These are phyloP conservation scores for Emmonsia crescens DNA, from an alignment of 2,329 filamentous ascomycete genomes.

Conservation along the genomic window DNA sequence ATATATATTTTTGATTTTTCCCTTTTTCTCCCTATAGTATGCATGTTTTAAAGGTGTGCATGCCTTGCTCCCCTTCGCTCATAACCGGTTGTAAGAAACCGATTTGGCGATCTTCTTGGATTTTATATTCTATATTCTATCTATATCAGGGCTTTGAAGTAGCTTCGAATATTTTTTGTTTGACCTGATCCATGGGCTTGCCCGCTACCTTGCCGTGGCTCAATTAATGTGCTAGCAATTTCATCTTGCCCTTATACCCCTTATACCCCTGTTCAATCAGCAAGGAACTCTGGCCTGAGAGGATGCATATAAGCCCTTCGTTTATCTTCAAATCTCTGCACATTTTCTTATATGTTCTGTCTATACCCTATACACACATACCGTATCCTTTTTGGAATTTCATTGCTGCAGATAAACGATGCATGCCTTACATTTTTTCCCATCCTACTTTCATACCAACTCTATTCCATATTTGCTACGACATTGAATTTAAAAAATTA, in stretches of 20 bases:
- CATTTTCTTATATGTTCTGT: neutral
- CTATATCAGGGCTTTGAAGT: neutral
- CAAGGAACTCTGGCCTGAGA: no score
- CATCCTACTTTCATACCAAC: no score
- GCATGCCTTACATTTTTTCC: no score
- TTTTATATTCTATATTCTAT: no score
- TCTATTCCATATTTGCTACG: no score
- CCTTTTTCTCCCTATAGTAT: neutral
- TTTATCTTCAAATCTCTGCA: neutral
- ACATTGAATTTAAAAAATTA: neutral
- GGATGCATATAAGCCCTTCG: neutral
- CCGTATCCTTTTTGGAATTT: neutral
- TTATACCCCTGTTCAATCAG: neutral
- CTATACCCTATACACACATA: neutral
- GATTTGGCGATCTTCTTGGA: no score
- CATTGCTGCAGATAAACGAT: neutral
- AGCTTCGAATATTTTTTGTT: neutral
- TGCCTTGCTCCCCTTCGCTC: no score
- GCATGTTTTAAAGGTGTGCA: no score
- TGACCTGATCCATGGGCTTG: neutral
- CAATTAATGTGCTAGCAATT: neutral
- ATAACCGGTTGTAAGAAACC: no score
- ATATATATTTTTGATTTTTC: neutral
- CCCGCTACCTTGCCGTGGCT: neutral
- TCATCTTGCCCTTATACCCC: neutral